Evolutionary conservation across 2,329 filamentous ascomycete species (phyloP).

Genomic region (Beauveria medogensis): DNA sequence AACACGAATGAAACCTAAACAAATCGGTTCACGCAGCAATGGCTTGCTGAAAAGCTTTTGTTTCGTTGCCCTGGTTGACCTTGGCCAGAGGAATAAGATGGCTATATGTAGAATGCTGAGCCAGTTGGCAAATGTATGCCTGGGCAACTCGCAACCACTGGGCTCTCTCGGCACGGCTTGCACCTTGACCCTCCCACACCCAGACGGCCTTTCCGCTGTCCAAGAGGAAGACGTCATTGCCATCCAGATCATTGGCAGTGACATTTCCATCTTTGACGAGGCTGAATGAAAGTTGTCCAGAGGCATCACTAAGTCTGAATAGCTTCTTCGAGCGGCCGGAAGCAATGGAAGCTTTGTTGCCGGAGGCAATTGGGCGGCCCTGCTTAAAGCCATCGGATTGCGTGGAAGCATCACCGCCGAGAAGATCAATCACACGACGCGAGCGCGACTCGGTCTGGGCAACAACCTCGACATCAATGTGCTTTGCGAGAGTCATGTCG

Average conservation of each 20-base stretch:
- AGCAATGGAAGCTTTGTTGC: slow-evolving; percentile 14
- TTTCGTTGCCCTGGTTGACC: slow-evolving; percentile 49
- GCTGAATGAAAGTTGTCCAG: slow-evolving; percentile 48
- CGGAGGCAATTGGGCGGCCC: slow-evolving; percentile 31
- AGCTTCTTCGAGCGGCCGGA: slow-evolving; percentile 33
- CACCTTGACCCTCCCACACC: slow-evolving; percentile 57
- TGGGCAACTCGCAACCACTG: slow-evolving; percentile 54
- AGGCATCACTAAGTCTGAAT: slow-evolving; percentile 55
- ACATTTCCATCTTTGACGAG: slow-evolving; percentile 49
- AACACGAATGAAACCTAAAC: not conserved
- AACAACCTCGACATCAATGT: slow-evolving; percentile 57
- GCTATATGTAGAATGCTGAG: slow-evolving; percentile 23
- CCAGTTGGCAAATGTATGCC: slow-evolving; percentile 40
- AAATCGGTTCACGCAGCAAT: slow-evolving; percentile 25
- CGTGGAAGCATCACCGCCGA: slow-evolving; percentile 39
- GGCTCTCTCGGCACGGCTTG: slow-evolving; percentile 50
- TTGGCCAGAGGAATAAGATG: slow-evolving; percentile 46
- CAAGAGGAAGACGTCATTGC: slow-evolving; percentile 54
- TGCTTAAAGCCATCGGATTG: slow-evolving; percentile 31
- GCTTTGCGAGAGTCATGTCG: slow-evolving; percentile 55
- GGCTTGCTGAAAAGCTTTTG: slow-evolving; percentile 41
- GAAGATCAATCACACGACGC: slow-evolving; percentile 45
- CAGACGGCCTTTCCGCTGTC: slow-evolving; percentile 51
- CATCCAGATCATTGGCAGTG: slow-evolving; percentile 41
- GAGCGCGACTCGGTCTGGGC: slow-evolving; percentile 51